Percentiles rank a stretch among this genome's conserved stretches.
Conservation (phyloP, 768 basidiomycete species). For the Auricularia cornea region DNA sequence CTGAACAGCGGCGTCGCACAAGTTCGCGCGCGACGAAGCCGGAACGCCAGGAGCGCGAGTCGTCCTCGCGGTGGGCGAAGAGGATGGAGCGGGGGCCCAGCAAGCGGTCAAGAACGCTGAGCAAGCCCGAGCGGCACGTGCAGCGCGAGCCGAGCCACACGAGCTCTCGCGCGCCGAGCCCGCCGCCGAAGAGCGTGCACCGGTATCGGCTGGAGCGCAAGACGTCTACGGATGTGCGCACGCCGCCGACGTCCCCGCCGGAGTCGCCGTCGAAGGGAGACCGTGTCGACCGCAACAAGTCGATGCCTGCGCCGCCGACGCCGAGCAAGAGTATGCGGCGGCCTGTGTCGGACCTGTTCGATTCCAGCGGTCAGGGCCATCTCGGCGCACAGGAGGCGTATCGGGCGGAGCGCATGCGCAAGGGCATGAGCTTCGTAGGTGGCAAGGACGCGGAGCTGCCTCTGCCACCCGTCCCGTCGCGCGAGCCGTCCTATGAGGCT, state of each 20-base stretch:
- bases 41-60: not conserved
- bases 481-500: not conserved
- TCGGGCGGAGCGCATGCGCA: not conserved
- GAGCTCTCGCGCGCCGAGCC: not conserved
- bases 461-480: not conserved
- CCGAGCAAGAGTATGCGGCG: not conserved
- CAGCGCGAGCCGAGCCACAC: not conserved
- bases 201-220: not conserved
- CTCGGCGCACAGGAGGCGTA: not conserved
- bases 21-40: not conserved
- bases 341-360: not conserved
- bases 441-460: not conserved
- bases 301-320: not conserved
- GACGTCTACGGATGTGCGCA: not conserved
- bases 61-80: not conserved
- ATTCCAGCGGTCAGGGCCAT: not conserved
- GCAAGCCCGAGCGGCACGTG: not conserved
- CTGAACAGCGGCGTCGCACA: not conserved
- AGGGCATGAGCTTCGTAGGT: not conserved
- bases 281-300: not conserved
- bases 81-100: not conserved
- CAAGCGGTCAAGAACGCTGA: not conserved
- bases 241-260: not conserved
- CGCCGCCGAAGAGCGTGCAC: not conserved
- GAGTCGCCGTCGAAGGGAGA: not conserved